Evolutionary conservation across 305 asterid genomes (phyloP).

Genomic region (Solanum hybrid): DNA sequence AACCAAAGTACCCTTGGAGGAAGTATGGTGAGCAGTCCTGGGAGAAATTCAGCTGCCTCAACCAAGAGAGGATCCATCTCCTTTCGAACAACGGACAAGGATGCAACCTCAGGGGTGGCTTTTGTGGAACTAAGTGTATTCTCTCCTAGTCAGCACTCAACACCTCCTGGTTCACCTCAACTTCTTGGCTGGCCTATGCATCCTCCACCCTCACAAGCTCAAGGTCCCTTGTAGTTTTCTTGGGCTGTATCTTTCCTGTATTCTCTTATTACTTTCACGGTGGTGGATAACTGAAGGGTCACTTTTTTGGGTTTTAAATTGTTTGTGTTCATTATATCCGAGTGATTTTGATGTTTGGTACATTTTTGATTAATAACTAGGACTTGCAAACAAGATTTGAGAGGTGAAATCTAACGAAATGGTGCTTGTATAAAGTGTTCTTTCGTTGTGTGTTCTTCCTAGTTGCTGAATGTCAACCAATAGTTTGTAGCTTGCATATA

Average conservation of each 20-base stretch:
- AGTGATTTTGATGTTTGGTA: constrained; percentile 1
- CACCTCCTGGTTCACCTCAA: constrained; percentile 22
- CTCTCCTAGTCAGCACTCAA: constrained; percentile 16
- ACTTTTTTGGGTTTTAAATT: constrained; percentile 2
- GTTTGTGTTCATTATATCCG: neutral
- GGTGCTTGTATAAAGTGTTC: neutral
- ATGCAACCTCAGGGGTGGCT: constrained; percentile 7
- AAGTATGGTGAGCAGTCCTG: constrained; percentile 8
- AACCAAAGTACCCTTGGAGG: constrained; percentile 13
- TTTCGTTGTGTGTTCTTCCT: neutral
- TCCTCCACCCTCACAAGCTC: constrained; percentile 5
- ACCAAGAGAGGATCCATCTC: constrained; percentile 22
- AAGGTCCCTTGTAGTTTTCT: constrained; percentile 7
- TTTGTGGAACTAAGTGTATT: constrained; percentile 26
- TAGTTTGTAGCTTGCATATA: neutral
- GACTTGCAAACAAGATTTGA: constrained; percentile 1
- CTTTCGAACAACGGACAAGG: constrained; percentile 19
- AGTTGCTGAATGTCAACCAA: neutral
- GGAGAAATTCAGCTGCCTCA: constrained; percentile 17
- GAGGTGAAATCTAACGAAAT: neutral
- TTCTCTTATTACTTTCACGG: constrained; percentile 1
- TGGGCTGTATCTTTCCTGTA: constrained; percentile 6
- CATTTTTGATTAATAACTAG: neutral
- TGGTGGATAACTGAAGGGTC: constrained; percentile 5
- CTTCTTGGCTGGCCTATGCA: constrained; percentile 25